Evolutionary conservation across 768 basidiomycete genomes (phyloP), one percentile per base, ranked within the genome.

Genomic region (Naganishia antarctica): DNA sequence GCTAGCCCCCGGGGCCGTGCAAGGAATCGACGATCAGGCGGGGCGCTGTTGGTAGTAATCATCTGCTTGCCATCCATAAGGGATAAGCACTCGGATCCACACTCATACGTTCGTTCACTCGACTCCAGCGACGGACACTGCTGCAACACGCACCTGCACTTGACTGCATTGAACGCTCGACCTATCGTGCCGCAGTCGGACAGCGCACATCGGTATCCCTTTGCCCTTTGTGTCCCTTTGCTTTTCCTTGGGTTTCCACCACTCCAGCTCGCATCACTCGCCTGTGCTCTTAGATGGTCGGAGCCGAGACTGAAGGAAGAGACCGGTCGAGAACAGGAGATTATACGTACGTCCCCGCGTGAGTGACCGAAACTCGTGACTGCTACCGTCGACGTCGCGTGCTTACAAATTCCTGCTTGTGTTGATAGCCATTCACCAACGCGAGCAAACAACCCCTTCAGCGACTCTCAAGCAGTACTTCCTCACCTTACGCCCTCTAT

Each of bases 241-340:
- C n/a, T 34, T 15, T 26, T 13, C 32, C 37, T 25, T 40, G 21
- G 15, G 32, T 21, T 15, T 23, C 37, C 32, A 1, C 26, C 31
- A 18, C 32, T 21, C 21, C 53, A n/a, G 37, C 21, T 25, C 21
- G 12, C 4, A 25, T 6, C 4, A 25, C 21, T 16, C 15, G 37
- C 23, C 23, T 5, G 51, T 11, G 21, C 37, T 25, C n/a, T 31
- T 57, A 57, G 53, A 57, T 57, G 53, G 34, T 57, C 32, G 40
- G 37, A 40, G 40, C 37, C 53, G 53, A 57, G 23, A 41, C 53
- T 7, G 53, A 57, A 7, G 23, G 9, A 23, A 57, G 37, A 34
- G 37, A 57, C 7, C 34, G 53, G 53, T 57, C 53, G 40, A 57
- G 53, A 57, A n/a, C 32, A 57, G 34, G 53, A 57, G 53, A 57